Conservation (phyloP, 768 basidiomycete genomes). For the Sporobolomyces roseus region DNA sequence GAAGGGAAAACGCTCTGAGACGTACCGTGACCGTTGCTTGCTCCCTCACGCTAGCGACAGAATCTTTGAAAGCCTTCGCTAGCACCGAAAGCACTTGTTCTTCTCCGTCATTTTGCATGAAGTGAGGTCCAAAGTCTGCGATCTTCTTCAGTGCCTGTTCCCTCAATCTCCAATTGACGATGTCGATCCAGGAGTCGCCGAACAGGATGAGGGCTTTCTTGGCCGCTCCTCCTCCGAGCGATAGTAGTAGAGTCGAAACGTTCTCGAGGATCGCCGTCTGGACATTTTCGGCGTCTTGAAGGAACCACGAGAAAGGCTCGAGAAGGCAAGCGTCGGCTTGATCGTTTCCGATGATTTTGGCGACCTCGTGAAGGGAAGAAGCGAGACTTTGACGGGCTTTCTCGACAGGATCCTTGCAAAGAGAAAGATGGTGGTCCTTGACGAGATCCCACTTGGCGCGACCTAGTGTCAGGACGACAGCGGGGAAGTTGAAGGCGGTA, state of each 20-base stretch:
- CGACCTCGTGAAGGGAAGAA: slow-evolving; percentile 82
- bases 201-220: slow-evolving; percentile 53
- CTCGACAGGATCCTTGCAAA: slow-evolving; percentile 60
- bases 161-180: slow-evolving; percentile 73
- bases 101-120: slow-evolving; percentile 51
- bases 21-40: slow-evolving; percentile 66
- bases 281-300: slow-evolving; percentile 60
- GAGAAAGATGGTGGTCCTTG: slow-evolving; percentile 62
- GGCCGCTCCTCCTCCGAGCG: slow-evolving; percentile 54
- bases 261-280: slow-evolving; percentile 67
- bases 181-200: slow-evolving; percentile 59
- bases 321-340: slow-evolving; percentile 66
- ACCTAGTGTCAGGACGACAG: slow-evolving; percentile 79
- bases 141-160: slow-evolving; percentile 64
- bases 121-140: slow-evolving; percentile 53
- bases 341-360: slow-evolving; percentile 72
- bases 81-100: slow-evolving; percentile 59
- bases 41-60: slow-evolving; percentile 79
- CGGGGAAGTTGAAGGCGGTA: slow-evolving; percentile 87
- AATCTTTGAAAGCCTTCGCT: slow-evolving; percentile 64
- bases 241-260: slow-evolving; percentile 59
- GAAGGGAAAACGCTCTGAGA: slow-evolving; percentile 37
- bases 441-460: slow-evolving; percentile 66
- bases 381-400: slow-evolving; percentile 76
- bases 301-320: slow-evolving; percentile 61